Evolutionary conservation across 306 rosid species (phyloP).

Genomic region (Amphicarpaea edgeworthii): DNA sequence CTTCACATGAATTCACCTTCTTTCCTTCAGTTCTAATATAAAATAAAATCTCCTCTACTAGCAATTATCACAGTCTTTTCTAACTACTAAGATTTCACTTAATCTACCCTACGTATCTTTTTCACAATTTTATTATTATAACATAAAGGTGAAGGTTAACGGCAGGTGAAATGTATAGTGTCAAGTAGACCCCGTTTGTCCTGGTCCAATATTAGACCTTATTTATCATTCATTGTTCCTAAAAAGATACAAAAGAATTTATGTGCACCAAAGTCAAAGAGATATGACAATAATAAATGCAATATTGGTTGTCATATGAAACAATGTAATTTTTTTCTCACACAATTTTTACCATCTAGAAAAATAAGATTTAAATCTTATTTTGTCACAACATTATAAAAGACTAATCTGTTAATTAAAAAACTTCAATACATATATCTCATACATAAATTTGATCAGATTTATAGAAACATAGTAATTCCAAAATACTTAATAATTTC

Average conservation of each 20-base stretch:
- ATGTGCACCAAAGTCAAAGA: constrained; percentile 6
- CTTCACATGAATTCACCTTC: constrained; percentile 58
- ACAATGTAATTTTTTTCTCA: neutral
- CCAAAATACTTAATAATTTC: neutral
- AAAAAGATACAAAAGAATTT: too few species aligned
- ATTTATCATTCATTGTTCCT: neutral
- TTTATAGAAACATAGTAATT: neutral
- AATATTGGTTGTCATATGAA: neutral
- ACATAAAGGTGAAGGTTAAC: constrained; percentile 11
- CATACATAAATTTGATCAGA: neutral
- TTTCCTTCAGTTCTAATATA: constrained; percentile 15
- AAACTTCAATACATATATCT: neutral
- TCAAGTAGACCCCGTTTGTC: neutral
- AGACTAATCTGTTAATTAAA: neutral
- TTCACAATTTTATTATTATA: constrained; percentile 9
- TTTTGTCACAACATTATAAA: too few species aligned
- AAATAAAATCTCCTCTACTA: constrained; percentile 12
- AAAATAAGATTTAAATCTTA: too few species aligned
- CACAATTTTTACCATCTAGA: neutral
- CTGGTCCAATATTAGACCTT: constrained; percentile 16
- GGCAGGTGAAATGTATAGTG: constrained; percentile 12
- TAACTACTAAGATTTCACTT: constrained; percentile 32
- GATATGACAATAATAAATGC: constrained; percentile 37
- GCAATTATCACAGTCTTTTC: constrained; percentile 26
- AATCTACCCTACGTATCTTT: neutral